Evolutionary conservation across 345 rosid genomes (phyloP).

Genomic region (Physaria fendleri): DNA sequence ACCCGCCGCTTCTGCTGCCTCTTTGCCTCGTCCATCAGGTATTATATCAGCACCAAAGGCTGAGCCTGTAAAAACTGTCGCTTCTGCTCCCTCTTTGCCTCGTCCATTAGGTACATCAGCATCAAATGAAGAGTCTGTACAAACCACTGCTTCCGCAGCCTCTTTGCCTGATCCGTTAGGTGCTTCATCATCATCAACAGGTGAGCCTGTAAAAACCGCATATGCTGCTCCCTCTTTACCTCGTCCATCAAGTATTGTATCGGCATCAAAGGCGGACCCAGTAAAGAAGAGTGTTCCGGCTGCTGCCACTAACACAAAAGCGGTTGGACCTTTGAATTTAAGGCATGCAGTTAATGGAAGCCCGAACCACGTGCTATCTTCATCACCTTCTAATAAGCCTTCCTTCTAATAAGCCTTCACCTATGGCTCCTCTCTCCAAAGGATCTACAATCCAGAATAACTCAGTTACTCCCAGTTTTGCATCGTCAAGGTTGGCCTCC

Average conservation of each 20-base stretch:
- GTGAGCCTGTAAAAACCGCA: background rate
- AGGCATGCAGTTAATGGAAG: constrained; percentile 33
- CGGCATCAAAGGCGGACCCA: constrained; percentile 11
- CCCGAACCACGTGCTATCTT: constrained; percentile 23
- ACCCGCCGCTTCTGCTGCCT: background rate
- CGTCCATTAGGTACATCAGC: constrained; percentile 25
- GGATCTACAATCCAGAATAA: constrained; percentile 33
- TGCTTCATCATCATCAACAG: background rate
- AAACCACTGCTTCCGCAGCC: background rate
- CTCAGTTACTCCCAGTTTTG: constrained; percentile 26
- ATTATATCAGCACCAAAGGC: constrained; percentile 8
- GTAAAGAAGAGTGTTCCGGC: constrained; percentile 2
- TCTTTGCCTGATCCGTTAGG: background rate
- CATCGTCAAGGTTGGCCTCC: constrained; percentile 19
- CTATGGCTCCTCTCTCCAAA: constrained; percentile 32
- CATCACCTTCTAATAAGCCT: constrained; percentile 24
- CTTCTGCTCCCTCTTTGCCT: constrained; percentile 32
- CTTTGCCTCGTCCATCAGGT: background rate
- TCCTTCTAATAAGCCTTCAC: constrained; percentile 25
- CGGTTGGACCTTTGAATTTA: constrained; percentile 29
- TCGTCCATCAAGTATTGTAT: background rate
- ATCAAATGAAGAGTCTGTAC: background rate
- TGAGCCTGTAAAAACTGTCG: background rate
- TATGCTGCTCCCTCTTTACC: background rate
- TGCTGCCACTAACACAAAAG: constrained; percentile 22